Evolutionary conservation across 2,329 filamentous ascomycete species (phyloP).

Genomic region (Teratosphaeria destructans): DNA sequence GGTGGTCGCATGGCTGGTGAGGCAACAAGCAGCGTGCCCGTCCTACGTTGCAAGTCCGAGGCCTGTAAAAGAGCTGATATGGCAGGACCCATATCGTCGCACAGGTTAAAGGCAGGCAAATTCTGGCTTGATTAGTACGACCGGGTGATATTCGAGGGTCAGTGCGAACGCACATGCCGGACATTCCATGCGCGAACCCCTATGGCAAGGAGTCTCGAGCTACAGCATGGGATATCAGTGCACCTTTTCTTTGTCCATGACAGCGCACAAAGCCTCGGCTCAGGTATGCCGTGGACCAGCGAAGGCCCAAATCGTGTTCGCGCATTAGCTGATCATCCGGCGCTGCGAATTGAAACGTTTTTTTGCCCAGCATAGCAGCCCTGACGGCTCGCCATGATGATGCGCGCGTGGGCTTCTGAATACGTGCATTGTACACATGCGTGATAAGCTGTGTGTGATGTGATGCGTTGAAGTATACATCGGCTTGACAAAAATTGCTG

Average conservation of each 20-base stretch:
- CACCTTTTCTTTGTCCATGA: not conserved
- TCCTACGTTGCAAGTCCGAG: not conserved
- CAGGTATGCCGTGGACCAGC: not conserved
- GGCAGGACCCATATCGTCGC: not conserved
- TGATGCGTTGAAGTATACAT: not conserved
- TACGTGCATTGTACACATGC: not conserved
- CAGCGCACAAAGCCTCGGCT: not conserved
- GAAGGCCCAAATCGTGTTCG: not conserved
- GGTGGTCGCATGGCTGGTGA: not conserved
- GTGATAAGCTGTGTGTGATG: not conserved
- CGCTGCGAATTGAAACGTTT: not conserved
- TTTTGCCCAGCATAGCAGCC: not conserved
- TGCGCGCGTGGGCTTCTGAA: not conserved
- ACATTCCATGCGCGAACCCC: not conserved
- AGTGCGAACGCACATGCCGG: not conserved
- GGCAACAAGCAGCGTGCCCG: not conserved
- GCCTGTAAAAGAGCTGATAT: not conserved
- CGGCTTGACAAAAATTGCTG: not conserved
- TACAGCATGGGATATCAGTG: not conserved
- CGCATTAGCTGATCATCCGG: not conserved
- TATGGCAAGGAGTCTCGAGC: not conserved
- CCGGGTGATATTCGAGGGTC: not conserved
- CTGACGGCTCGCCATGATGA: not conserved
- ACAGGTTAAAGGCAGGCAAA: not conserved
- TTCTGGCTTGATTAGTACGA: not conserved